Percentiles rank a stretch among this genome's conserved stretches.
Conservation (phyloP, 2,329 filamentous ascomycete species). For the Annulohypoxylon truncatum region DNA sequence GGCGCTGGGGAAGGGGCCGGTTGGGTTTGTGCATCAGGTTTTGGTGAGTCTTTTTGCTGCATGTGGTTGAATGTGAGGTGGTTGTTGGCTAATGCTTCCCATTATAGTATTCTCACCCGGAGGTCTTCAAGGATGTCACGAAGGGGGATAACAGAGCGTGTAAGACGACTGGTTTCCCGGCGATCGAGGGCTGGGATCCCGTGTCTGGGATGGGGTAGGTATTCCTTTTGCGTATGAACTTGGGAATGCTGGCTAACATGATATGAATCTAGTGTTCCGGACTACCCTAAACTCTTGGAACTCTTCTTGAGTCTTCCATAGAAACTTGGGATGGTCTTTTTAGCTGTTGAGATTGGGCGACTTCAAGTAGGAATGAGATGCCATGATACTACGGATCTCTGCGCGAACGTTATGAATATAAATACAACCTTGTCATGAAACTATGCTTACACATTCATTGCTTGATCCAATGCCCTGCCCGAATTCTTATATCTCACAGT, state of each 20-base stretch:
- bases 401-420: background rate
- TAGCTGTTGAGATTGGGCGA: background rate
- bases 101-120: constrained; percentile 55
- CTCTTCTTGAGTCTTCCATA: constrained; percentile 50
- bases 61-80: background rate
- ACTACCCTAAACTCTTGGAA: constrained; percentile 51
- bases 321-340: background rate
- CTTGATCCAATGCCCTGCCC: background rate
- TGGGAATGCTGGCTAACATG: constrained; percentile 20
- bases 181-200: constrained; percentile 56
- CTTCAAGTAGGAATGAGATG: background rate
- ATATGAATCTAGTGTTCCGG: constrained; percentile 45
- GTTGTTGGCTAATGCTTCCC: background rate
- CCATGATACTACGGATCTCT: background rate
- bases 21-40: constrained; percentile 65
- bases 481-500: constrained; percentile 24
- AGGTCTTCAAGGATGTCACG: constrained; percentile 55
- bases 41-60: constrained; percentile 45
- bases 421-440: background rate
- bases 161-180: constrained; percentile 55
- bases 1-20: constrained; percentile 56
- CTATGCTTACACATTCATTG: background rate
- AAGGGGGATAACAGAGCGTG: constrained; percentile 54
- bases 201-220: constrained; percentile 52
- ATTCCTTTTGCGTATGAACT: background rate